These are phyloP conservation scores for Geosmithia flava DNA, from an alignment of 2,329 filamentous ascomycete genomes.

Conservation along the genomic window DNA sequence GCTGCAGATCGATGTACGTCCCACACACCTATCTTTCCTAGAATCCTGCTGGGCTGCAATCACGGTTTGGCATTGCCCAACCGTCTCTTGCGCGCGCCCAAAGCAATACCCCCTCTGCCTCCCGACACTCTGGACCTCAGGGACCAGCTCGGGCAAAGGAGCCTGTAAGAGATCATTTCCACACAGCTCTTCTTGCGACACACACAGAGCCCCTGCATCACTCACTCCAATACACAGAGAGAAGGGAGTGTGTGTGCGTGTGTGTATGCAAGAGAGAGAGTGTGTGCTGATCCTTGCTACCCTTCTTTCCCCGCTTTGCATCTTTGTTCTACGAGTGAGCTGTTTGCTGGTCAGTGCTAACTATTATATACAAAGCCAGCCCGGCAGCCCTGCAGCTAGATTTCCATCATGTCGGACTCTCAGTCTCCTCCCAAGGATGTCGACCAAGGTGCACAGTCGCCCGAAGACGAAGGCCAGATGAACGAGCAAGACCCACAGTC, in stretches of 20 bases:
- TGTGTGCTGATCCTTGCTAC: too few species aligned
- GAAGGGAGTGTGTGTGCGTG: too few species aligned
- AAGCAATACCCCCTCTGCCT: background rate
- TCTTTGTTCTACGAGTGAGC: too few species aligned
- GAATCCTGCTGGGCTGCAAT: background rate
- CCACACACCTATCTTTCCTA: background rate
- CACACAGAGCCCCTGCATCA: too few species aligned
- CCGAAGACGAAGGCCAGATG: constrained; percentile 91
- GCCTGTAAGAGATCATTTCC: too few species aligned
- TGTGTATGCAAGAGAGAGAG: too few species aligned
- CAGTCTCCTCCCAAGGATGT: constrained; percentile 90
- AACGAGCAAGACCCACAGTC: constrained; percentile 76
- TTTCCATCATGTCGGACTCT: constrained; percentile 74
- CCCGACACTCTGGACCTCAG: background rate
- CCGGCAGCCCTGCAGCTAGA: constrained; percentile 45
- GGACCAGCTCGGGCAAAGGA: background rate
- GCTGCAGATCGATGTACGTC: too few species aligned
- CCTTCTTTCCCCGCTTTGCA: too few species aligned
- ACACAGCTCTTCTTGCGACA: too few species aligned
- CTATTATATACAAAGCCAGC: constrained; percentile 31
- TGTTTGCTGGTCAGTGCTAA: constrained; percentile 18
- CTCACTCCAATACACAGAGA: too few species aligned
- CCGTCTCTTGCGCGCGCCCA: background rate
- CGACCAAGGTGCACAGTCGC: constrained; percentile 85
- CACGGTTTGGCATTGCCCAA: background rate